Base-by-base conservation (phyloP, 768 basidiomycete species). In the Nidularia pulvinata region DNA sequence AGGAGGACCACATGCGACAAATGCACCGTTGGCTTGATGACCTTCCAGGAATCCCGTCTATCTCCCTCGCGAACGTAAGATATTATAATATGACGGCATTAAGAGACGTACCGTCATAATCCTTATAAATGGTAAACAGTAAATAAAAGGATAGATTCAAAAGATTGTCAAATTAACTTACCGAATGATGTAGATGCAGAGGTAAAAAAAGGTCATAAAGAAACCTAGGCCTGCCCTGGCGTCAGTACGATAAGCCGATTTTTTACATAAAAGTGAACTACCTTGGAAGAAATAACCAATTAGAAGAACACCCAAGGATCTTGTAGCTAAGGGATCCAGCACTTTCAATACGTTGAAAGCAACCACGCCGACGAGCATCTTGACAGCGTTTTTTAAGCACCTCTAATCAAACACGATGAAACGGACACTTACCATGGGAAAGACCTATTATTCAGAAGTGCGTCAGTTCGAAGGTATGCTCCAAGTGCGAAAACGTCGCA, bases 141-240 rank as follows among this genome's bases (percentile, higher is more conserved):
- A 5, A 30, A 48, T 4, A 36, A 25, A 32, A 3, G 25, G 25
- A 3, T 30, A 4, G 25, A 30, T 30, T 30, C 25, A 30, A 30
- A 33, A 33, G 37, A 22, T 42, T 42, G 16, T 6, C 13, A 42
- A 16, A 42, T 42, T 19, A 6, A 60, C 72, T n/a, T 46, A 74
- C 70, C 75, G 68, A 48, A 78, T 72, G 49, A 80, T 67, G 54
- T 79, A 80, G 43, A 79, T 77, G 60, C 76, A 75, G 37, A 80
- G 72, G 54, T 80, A 79, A 58, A 78, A 76, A 61, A 77, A 74
- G 9, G 77, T 77, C 69, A 79, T 72, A 65, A 78, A 79, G 65
- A 75, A 77, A 6, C 78, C 76, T 19, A 77, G 63, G 25, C 25
- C 25, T 30, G 25, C 25, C 25, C 25, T 30, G 2, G 25, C 25